Base-by-base conservation (phyloP, 345 rosid species). In the Linum usitatissimum region DNA sequence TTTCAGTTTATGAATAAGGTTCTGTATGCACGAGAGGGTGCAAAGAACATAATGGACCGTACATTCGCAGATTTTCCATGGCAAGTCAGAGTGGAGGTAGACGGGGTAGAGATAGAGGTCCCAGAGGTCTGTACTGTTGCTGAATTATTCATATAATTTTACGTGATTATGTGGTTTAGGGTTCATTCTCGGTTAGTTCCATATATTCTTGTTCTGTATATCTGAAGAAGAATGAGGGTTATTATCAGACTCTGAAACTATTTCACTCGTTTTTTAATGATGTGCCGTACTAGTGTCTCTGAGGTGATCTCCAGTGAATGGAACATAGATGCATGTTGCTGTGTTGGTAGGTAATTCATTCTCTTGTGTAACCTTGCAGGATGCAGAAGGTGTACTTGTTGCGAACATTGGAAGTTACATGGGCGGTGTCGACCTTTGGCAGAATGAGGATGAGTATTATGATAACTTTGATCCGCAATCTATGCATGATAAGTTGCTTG, bases 391-490 rank as follows among this genome's bases (percentile, higher is more conserved):
- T 42, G 83, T 90, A 61, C 95, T 90, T 21, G 86, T 90, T 69
- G 87, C 95, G 31, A 90, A 90, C 76, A 90, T 90, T 48, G 97
- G 95, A 68, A 90, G 97, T 77, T 90, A 90, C 72, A 90, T 87
- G 97, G 97, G 95, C 30, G 95, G 97, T 42, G 95, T 90, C n/a
- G 97, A 90, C 68, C 75, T 90, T 66, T 90, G 97, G 95, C 93
- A 90, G 68, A 85, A 87, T 49, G 89, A 87, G 72, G 95, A 87
- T 63, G 97, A 90, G 66, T 82, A 75, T 59, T 86, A 76, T 66
- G 95, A 83, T 65, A 84, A 84, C 64, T 87, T 90, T 67, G 80
- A 79, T 60, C 93, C 92, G 6, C 97, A 90, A 55, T 90, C 89
- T 18, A 90, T 90, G 95, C 97, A 87, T 51, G 97, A 85, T 73